phyloP scores from a whole-genome alignment of 2,329 filamentous ascomycete species.

The Tothia fuscella region DNA sequence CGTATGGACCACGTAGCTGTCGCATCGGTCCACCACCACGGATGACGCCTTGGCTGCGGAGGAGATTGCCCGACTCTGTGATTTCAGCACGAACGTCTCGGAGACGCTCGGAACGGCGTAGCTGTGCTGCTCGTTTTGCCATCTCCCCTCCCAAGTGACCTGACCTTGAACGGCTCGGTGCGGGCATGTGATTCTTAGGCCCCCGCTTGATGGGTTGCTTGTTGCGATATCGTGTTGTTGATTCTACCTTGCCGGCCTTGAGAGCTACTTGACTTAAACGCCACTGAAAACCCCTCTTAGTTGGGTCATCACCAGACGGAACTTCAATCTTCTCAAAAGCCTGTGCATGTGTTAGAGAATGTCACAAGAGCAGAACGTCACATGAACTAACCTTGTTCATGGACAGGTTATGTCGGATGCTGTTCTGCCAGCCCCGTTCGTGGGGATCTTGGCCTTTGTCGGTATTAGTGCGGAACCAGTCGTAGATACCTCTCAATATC shows the following conservation, averaged over 20 bases:
- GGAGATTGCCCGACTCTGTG: background rate
- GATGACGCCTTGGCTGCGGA: conserved; percentile 4
- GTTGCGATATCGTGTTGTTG: conserved; percentile 54
- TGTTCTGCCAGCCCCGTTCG: conserved; percentile 76
- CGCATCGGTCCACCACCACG: background rate
- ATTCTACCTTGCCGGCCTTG: conserved; percentile 56
- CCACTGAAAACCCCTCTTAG: conserved; percentile 66
- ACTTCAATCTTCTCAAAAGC: conserved; percentile 44
- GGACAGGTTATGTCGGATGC: conserved; percentile 86
- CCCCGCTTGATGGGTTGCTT: conserved; percentile 32
- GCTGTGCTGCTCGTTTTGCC: conserved; percentile 18
- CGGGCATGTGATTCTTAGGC: conserved; percentile 17
- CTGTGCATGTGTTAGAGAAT: conserved; percentile 17
- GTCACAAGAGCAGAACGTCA: background rate
- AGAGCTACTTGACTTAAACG: conserved; percentile 59
- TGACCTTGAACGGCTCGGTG: conserved; percentile 30
- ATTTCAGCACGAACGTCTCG: background rate
- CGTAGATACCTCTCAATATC: conserved; percentile 76
- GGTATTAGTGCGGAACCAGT: conserved; percentile 78
- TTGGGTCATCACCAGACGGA: conserved; percentile 33
- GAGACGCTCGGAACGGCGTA: conserved; percentile 6
- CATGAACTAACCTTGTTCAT: conserved; percentile 71
- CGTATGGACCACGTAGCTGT: background rate
- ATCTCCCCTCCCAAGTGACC: conserved; percentile 35
- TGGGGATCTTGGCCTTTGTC: conserved; percentile 52